Evolutionary conservation across 192 early-diverging fungal species (phyloP), one percentile per base, ranked within the genome.

Genomic region (Mortierella antarctica): DNA sequence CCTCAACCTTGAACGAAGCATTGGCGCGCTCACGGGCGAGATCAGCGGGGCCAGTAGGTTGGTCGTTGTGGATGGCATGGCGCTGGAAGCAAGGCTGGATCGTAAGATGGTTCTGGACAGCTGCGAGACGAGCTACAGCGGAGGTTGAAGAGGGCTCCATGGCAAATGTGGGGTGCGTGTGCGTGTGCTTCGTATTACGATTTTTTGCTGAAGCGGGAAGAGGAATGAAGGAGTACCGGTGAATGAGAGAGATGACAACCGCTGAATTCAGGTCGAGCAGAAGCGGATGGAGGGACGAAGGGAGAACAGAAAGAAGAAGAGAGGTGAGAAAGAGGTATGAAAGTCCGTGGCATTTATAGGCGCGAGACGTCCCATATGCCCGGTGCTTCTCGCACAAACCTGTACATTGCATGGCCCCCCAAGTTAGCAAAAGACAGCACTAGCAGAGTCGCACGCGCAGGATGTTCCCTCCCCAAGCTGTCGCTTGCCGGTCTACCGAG

Each of bases 1-100:
- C 76, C 63, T 84, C 72, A 55, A 89, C 80, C 66, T 87, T 77
- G 68, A 90, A 90, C 5, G 73, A 74, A 11, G 89, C 85, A 45
- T 83, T 82, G 47, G 86, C 86, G 31, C 89, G 74, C 67, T 90
- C 89, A 12, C 68, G 64, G 39, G 86, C 82, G 40, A 88, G 83
- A 75, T 89, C 88, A n/a, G 78, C 81, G 15, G 84, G 73, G 15
- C 86, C 86, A 6, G 86, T 86, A 23, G 83, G 72, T 41, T 73
- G 63, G 42, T 80, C 73, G 46, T 71, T 84, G 50, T 82, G 78
- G 41, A 85, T 76, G 20, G 74, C 62, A 61, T 79, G 45, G 52
- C 76, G 76, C 17, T 74, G 70, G 45, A 82, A 71, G 68, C 81
- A 82, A 10, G 81, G 71, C 57, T 82, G 81, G 62, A 71, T 56